phyloP scores from a whole-genome alignment of 1,284 basidiomycete genomes.

The Ceratobasidium sp. region DNA sequence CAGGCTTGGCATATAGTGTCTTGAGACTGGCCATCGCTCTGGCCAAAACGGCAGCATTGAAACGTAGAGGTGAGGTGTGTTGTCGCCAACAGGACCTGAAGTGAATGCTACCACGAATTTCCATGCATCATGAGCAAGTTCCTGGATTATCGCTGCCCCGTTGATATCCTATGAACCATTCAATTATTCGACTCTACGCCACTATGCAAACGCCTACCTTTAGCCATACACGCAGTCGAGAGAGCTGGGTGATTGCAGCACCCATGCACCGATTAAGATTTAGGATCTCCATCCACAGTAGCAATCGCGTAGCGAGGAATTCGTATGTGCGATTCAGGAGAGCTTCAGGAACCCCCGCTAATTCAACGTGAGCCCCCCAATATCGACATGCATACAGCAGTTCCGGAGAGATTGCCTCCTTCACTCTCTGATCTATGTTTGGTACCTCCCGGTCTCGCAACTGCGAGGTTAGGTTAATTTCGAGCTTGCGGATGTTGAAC shows the following conservation, averaged over 20 bases:
- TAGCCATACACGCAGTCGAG: neutral
- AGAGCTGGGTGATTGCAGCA: neutral
- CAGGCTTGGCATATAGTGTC: neutral
- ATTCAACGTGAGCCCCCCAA: neutral
- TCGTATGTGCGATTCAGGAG: neutral
- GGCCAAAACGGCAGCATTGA: neutral
- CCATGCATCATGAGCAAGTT: neutral
- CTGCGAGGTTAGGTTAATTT: conserved; percentile 12
- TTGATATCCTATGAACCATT: neutral
- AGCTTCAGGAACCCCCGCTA: neutral
- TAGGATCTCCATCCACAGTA: conserved; percentile 19
- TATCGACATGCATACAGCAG: conserved; percentile 33
- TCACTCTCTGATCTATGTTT: neutral
- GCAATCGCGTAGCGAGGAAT: neutral
- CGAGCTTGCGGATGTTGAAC: conserved; percentile 25
- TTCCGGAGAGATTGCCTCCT: neutral
- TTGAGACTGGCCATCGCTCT: neutral
- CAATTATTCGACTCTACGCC: neutral
- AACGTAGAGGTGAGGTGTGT: neutral
- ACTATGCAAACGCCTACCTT: neutral
- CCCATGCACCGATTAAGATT: neutral
- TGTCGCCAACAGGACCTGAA: neutral
- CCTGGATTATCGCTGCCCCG: neutral
- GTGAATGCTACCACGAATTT: neutral
- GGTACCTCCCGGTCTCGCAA: neutral